phyloP scores from a whole-genome alignment of 805 yeast species.

The Schwanniomyces vanrijiae region DNA sequence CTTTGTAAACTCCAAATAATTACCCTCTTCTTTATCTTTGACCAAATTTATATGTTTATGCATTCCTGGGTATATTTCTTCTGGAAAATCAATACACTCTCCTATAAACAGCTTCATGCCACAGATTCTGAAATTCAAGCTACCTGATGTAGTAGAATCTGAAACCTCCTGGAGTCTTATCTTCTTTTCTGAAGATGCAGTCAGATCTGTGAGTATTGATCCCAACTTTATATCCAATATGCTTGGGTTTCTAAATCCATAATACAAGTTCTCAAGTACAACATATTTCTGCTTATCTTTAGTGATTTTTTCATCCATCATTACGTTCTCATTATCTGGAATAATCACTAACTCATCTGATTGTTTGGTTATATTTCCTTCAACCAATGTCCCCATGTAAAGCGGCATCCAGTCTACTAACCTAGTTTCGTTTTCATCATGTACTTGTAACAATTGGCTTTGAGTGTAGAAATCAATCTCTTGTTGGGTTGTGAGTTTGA shows the following conservation, averaged over 20 bases:
- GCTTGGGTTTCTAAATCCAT: conserved; percentile 64
- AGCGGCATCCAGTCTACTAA: conserved; percentile 59
- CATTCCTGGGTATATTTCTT: conserved; percentile 16
- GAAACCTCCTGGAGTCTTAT: conserved; percentile 65
- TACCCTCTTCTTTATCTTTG: conserved; percentile 22
- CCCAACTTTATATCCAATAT: conserved; percentile 88
- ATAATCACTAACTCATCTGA: background rate
- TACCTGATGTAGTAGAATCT: conserved; percentile 74
- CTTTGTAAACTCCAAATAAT: conserved; percentile 60
- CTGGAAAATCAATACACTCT: conserved; percentile 11
- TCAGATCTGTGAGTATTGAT: conserved; percentile 60
- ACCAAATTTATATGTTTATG: conserved; percentile 13
- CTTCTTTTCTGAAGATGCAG: conserved; percentile 55
- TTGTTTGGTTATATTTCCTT: conserved; percentile 30
- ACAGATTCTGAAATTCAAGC: conserved; percentile 74
- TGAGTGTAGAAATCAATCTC: conserved; percentile 76
- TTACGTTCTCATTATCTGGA: conserved; percentile 8
- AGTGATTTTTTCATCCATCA: background rate
- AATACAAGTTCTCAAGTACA: conserved; percentile 69
- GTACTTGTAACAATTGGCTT: conserved; percentile 19
- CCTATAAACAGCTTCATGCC: conserved; percentile 68
- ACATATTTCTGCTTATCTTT: conserved; percentile 34
- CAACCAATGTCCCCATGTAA: conserved; percentile 58
- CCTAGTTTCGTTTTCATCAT: conserved; percentile 19
- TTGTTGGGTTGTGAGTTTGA: conserved; percentile 62